A percentile compares a stretch with the other conserved stretches of the same genome.
Evolutionary conservation across 306 rosid genomes (phyloP).

Genomic region (Lathyrus oleraceus): DNA sequence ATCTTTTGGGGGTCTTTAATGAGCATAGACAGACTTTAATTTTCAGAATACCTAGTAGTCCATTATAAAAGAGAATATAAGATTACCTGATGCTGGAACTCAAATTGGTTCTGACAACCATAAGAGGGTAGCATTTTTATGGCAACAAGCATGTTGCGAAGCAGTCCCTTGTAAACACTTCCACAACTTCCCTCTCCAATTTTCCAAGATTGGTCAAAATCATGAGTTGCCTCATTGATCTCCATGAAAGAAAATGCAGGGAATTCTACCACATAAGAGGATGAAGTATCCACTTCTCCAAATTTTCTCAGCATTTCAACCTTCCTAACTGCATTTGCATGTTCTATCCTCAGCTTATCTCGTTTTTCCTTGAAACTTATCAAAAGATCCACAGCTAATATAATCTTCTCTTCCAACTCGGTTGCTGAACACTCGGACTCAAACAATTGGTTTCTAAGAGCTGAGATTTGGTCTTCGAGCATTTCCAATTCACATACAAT

Average conservation of each 20-base stretch:
- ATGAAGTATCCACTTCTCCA: slow-evolving; percentile 41
- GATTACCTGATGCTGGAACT: slow-evolving; percentile 76
- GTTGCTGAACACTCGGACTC: slow-evolving; percentile 48
- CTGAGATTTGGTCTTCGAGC: slow-evolving; percentile 54
- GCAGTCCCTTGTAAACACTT: slow-evolving; percentile 79
- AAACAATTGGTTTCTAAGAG: slow-evolving; percentile 47
- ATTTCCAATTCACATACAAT: slow-evolving; percentile 45
- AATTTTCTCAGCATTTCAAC: slow-evolving; percentile 53
- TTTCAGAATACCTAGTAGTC: slow-evolving; percentile 17
- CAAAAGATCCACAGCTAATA: slow-evolving; percentile 76
- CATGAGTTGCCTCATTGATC: slow-evolving; percentile 77
- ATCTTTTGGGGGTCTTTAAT: background rate
- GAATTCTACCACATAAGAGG: slow-evolving; percentile 49
- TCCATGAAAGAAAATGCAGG: slow-evolving; percentile 83
- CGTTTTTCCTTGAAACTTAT: slow-evolving; percentile 76
- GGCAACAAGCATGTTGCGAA: slow-evolving; percentile 78
- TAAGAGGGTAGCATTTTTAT: slow-evolving; percentile 94
- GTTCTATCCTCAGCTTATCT: slow-evolving; percentile 62
- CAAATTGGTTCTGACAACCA: slow-evolving; percentile 64
- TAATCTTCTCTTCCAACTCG: slow-evolving; percentile 82
- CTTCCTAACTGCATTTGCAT: slow-evolving; percentile 53
- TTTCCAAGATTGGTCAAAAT: slow-evolving; percentile 92
- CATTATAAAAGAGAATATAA: slow-evolving; percentile 16
- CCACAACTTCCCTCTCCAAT: slow-evolving; percentile 87
- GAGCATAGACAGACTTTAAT: slow-evolving; percentile 7